Evolutionary conservation across 2,329 filamentous ascomycete genomes (phyloP).

Genomic region (Ophiocordyceps sinensis): DNA sequence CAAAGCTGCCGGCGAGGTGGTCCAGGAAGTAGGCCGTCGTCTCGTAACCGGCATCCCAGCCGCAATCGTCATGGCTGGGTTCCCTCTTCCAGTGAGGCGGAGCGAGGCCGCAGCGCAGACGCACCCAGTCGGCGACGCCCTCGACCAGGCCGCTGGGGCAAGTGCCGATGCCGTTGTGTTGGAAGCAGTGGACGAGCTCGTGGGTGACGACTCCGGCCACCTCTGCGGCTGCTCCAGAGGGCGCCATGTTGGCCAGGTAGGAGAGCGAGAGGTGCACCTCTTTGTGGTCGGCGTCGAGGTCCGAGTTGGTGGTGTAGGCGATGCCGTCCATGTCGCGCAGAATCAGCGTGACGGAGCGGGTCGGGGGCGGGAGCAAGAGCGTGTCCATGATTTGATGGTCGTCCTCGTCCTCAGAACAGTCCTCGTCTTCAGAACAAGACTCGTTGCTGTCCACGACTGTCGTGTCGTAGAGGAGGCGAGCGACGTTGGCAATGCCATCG

Average conservation of each 20-base stretch:
- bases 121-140: constrained; percentile 86
- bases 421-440: too few relatives aligned
- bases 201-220: constrained; percentile 76
- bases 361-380: constrained; percentile 30
- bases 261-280: constrained; percentile 77
- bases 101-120: constrained; percentile 54
- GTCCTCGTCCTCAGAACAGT: not conserved
- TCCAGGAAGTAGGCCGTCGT: constrained; percentile 83
- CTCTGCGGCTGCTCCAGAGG: constrained; percentile 38
- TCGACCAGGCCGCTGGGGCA: constrained; percentile 72
- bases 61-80: constrained; percentile 30
- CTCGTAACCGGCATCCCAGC: constrained; percentile 84
- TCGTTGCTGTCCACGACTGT: constrained; percentile 14
- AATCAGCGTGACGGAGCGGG: constrained; percentile 73
- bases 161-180: constrained; percentile 51
- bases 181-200: constrained; percentile 91
- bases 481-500: constrained; percentile 50
- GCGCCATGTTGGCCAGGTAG: constrained; percentile 47
- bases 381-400: too few relatives aligned
- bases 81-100: constrained; percentile 67
- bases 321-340: constrained; percentile 70
- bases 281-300: constrained; percentile 75
- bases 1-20: constrained; percentile 60
- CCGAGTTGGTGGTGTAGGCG: constrained; percentile 72
- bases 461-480: constrained; percentile 54